Evolutionary conservation across 768 basidiomycete species (phyloP), one percentile per base, ranked within the genome.

Genomic region (Boletus vermiculosoides): DNA sequence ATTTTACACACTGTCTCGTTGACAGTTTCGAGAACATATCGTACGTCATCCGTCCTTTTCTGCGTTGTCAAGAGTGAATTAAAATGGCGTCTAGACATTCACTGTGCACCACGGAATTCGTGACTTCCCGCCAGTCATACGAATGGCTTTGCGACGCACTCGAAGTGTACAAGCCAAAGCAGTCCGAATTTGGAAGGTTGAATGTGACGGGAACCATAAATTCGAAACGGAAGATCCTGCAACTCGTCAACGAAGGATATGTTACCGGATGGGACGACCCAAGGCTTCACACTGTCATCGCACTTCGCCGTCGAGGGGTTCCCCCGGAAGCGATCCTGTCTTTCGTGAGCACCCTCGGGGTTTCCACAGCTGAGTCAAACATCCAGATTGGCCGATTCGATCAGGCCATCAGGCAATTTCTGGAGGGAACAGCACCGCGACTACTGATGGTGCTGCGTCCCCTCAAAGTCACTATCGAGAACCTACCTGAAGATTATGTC

Each of bases 21-120:
- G 97, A 99, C 82, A 98, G 95, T 66, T 90, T 99, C 69, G 97
- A 99, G 73, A 97, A 98, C 71, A 98, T 99, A 61, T 92, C 95
- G 97, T 98, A 67, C 71, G 95, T 84, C 18, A 6, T 41, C 50
- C 50, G 9, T 34, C 36, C 13, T 18, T 20, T 37, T 52, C 18
- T 18, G 23, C 45, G 4, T 54, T 51, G 30, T 48, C 15, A 12
- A 18, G 22, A 7, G 20, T 25, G 28, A 47, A 30, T 18, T 52
- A 15, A 54, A 36, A 3, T 11, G 49, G 45, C 20, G 5, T 31
- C 11, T 45, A 98, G 96, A 25, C 97, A 99, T 77, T 98, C 97
- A 0, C 80, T 99, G 7, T 99, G 97, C 67, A 99, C 97, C 1
- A 85, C 84, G 39, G 97, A 99, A 72, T 99, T 99, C 72, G 87